Evolutionary conservation across 257 asterid species (phyloP).

Genomic region (Gentiana macrophylla): DNA sequence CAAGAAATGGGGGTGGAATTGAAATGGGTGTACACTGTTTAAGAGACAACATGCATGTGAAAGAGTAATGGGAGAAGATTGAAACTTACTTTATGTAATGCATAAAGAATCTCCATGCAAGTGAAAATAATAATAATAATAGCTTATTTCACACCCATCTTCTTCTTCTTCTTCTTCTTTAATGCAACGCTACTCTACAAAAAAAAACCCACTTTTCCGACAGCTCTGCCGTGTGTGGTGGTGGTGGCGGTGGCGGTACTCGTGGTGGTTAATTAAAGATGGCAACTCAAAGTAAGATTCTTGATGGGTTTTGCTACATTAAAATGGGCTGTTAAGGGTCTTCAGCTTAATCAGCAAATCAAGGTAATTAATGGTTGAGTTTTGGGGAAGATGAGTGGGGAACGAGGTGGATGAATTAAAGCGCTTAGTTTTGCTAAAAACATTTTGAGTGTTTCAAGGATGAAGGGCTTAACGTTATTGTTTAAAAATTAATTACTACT

Average conservation of each 20-base stretch:
- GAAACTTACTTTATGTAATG: slow-evolving; percentile 29
- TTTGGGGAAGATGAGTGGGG: slow-evolving; percentile 12
- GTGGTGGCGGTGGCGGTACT: slow-evolving; percentile 12
- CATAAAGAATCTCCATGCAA: slow-evolving; percentile 31
- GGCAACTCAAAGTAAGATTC: background rate
- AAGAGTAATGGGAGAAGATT: slow-evolving; percentile 18
- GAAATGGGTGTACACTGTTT: slow-evolving; percentile 22
- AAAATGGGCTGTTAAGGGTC: slow-evolving; percentile 17
- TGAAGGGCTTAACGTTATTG: slow-evolving; percentile 15
- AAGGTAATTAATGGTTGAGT: background rate
- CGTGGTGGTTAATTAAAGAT: slow-evolving; percentile 1
- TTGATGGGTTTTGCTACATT: slow-evolving; percentile 6
- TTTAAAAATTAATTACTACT: too few species aligned
- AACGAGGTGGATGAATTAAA: slow-evolving; percentile 16
- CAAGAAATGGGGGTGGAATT: slow-evolving; percentile 5
- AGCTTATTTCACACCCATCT: too few species aligned
- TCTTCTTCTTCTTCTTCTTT: slow-evolving; percentile 2
- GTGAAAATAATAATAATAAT: slow-evolving; percentile 15
- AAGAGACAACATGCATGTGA: slow-evolving; percentile 51
- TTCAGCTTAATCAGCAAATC: background rate
- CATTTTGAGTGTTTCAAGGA: slow-evolving; percentile 18
- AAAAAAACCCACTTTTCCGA: slow-evolving; percentile 12
- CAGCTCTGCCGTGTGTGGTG: slow-evolving; percentile 32
- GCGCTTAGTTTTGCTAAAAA: slow-evolving; percentile 19
- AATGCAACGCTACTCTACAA: background rate